These are phyloP conservation scores for Hypoxylon sp. DNA, from an alignment of 2,329 filamentous ascomycete species.

Conservation along the genomic window DNA sequence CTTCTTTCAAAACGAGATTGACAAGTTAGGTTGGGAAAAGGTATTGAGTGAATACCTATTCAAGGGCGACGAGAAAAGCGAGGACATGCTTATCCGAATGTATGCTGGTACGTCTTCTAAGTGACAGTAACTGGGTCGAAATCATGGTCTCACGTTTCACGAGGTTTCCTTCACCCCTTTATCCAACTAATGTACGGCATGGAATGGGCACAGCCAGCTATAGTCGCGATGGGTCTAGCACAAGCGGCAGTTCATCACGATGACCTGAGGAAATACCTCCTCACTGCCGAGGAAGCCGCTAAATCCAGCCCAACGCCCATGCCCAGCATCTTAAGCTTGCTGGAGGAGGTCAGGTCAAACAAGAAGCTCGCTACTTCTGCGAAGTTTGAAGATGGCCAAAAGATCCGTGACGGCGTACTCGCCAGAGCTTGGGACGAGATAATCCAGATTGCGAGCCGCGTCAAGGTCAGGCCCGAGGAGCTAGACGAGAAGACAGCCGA, in stretches of 20 bases:
- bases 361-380: slow-evolving; percentile 69
- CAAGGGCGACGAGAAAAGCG: slow-evolving; percentile 72
- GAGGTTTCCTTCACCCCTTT: slow-evolving; percentile 81
- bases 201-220: slow-evolving; percentile 84
- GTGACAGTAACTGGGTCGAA: neutral
- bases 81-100: slow-evolving; percentile 78
- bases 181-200: slow-evolving; percentile 90
- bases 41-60: slow-evolving; percentile 79
- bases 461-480: slow-evolving; percentile 68
- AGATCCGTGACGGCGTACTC: slow-evolving; percentile 78
- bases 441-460: slow-evolving; percentile 71
- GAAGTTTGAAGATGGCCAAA: slow-evolving; percentile 70
- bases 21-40: slow-evolving; percentile 71
- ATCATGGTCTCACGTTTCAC: slow-evolving; percentile 5
- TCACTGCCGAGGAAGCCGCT: slow-evolving; percentile 65
- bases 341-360: slow-evolving; percentile 71
- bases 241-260: slow-evolving; percentile 79
- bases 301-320: slow-evolving; percentile 53
- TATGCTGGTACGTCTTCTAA: slow-evolving; percentile 67
- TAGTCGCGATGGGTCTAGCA: slow-evolving; percentile 84
- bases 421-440: slow-evolving; percentile 74
- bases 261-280: slow-evolving; percentile 69
- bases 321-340: slow-evolving; percentile 69
- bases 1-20: slow-evolving; percentile 83
- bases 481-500: slow-evolving; percentile 68